phyloP scores from a whole-genome alignment of 345 rosid genomes.

The Eucalyptus caleyi region DNA sequence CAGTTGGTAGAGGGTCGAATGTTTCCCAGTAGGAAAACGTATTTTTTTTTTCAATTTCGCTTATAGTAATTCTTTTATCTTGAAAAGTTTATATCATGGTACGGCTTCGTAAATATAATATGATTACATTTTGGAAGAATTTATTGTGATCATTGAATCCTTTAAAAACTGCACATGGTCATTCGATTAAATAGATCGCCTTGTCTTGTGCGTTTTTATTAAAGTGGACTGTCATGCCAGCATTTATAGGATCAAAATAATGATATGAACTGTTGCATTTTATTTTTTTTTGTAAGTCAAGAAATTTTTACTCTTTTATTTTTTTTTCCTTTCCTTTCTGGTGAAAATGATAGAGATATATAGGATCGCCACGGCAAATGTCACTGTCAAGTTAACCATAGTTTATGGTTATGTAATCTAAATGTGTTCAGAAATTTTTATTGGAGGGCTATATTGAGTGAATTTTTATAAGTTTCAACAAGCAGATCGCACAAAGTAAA shows the following conservation, averaged over 20 bases:
- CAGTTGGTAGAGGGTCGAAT: not conserved
- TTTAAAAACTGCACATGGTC: not conserved
- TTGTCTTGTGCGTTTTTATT: not conserved
- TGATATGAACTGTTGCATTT: not conserved
- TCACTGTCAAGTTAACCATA: not conserved
- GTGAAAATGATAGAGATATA: not conserved
- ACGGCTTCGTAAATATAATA: not conserved
- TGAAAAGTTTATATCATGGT: no score
- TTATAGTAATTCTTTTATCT: not conserved
- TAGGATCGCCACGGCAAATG: not conserved
- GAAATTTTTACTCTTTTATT: not conserved
- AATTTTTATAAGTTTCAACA: no score
- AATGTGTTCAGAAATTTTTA: not conserved
- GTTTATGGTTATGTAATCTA: no score
- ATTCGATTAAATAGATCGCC: not conserved
- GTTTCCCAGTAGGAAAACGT: not conserved
- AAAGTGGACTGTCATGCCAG: not conserved
- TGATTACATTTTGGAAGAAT: not conserved
- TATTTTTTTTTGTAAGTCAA: not conserved
- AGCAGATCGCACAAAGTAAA: not conserved
- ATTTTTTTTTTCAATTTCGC: not conserved
- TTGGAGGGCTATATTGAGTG: not conserved
- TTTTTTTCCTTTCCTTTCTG: no score
- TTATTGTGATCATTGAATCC: not conserved
- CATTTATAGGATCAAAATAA: not conserved